Conservation (phyloP, 192 early-diverging fungal genomes). For the Coemansia sp. region DNA sequence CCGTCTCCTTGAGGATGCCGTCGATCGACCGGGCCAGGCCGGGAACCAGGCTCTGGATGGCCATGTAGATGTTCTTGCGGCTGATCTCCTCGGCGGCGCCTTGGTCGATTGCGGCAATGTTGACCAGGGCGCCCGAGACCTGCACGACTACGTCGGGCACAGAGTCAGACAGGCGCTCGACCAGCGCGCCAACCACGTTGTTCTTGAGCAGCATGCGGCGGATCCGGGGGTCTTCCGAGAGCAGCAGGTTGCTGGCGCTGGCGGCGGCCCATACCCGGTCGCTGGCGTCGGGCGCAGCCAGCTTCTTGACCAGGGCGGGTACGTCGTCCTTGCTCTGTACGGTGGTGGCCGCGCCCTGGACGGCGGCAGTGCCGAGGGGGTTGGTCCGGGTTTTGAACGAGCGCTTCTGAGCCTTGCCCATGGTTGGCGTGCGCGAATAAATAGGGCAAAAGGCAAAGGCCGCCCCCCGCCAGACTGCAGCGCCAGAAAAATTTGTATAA, state of each 20-base stretch:
- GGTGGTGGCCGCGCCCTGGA: conserved; percentile 14
- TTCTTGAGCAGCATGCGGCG: conserved; percentile 71
- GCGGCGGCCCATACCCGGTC: conserved; percentile 88
- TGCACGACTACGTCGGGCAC: conserved; percentile 69
- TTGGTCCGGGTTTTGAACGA: conserved; percentile 41
- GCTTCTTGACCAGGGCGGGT: conserved; percentile 49
- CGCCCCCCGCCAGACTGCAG: too few relatives aligned
- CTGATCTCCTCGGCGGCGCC: conserved; percentile 40
- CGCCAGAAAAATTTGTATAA: too few relatives aligned
- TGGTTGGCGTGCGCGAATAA: too few relatives aligned
- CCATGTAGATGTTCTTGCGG: conserved; percentile 31
- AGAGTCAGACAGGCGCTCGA: conserved; percentile 68
- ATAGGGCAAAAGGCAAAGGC: too few relatives aligned
- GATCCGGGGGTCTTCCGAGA: conserved; percentile 14
- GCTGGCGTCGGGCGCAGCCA: conserved; percentile 57
- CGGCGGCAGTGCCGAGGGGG: conserved; percentile 20
- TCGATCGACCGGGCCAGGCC: conserved; percentile 43
- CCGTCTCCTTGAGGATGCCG: conserved; percentile 35
- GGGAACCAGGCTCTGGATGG: conserved; percentile 32
- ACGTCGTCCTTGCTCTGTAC: conserved; percentile 33
- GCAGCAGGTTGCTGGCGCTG: conserved; percentile 72
- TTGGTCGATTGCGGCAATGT: conserved; percentile 41
- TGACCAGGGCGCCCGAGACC: conserved; percentile 61
- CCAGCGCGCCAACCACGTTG: conserved; percentile 57
- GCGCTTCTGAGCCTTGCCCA: conserved; percentile 47